Percentiles rank a stretch among this genome's conserved stretches.
Conservation (phyloP, 176 grass and related monocot species). For the Lolium multiflorum region DNA sequence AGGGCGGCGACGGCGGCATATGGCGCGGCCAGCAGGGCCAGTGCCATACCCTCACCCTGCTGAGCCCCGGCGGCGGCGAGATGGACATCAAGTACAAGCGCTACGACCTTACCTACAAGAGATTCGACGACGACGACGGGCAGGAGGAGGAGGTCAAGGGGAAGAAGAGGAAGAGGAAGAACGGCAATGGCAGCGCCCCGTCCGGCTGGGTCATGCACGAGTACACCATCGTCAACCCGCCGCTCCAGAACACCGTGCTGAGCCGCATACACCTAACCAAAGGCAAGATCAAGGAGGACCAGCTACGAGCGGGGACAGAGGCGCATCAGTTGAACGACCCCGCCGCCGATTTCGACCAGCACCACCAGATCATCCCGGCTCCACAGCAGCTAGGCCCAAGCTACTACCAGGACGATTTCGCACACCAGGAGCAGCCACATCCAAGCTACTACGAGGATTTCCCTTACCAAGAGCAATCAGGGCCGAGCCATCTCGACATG, state of each 20-base stretch:
- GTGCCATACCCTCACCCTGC: not conserved
- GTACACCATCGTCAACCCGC: not conserved
- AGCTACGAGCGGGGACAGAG: not conserved
- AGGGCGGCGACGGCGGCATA: not conserved
- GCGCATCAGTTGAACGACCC: too few species aligned
- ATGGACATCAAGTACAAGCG: not conserved
- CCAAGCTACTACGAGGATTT: not conserved
- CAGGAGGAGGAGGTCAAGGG: not conserved
- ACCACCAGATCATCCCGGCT: not conserved
- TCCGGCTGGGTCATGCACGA: slow-evolving; percentile 36
- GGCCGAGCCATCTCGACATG: too few species aligned
- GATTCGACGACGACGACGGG: not conserved
- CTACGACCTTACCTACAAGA: not conserved
- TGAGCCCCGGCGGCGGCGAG: not conserved
- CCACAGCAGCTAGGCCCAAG: not conserved
- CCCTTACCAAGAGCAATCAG: not conserved
- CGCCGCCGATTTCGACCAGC: not conserved
- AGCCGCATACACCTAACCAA: not conserved
- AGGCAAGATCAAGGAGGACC: not conserved
- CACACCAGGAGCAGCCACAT: not conserved
- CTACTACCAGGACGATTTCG: not conserved
- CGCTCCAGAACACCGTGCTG: not conserved
- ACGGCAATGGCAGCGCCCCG: not conserved
- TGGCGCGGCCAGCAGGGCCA: slow-evolving; percentile 23
- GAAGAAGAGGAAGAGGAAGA: not conserved